phyloP scores from a whole-genome alignment of 352 stramenopile species.

The Globisporangium viniferum region DNA sequence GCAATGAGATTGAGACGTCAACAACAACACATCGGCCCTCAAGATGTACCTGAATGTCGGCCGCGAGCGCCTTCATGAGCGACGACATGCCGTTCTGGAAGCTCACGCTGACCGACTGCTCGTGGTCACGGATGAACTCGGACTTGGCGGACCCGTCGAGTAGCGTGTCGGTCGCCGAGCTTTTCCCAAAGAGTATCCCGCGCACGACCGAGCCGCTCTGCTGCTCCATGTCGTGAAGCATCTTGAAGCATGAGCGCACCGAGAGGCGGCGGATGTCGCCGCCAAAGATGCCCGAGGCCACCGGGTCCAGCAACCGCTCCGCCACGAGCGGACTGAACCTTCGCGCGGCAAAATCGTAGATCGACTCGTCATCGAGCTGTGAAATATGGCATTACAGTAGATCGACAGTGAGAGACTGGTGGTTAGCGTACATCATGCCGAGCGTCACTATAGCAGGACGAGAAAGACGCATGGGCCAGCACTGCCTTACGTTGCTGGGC shows the following conservation, averaged over 20 bases:
- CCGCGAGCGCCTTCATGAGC: constrained; percentile 52
- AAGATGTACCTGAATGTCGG: constrained; percentile 33
- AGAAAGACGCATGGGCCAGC: background rate
- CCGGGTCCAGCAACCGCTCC: constrained; percentile 73
- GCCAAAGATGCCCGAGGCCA: constrained; percentile 86
- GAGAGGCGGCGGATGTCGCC: constrained; percentile 79
- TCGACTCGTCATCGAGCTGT: constrained; percentile 63
- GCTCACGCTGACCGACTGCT: constrained; percentile 81
- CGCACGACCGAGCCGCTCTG: constrained; percentile 75
- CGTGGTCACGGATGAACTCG: constrained; percentile 62
- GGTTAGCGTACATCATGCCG: background rate
- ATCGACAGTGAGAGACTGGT: background rate
- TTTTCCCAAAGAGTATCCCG: constrained; percentile 56
- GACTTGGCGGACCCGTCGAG: constrained; percentile 72
- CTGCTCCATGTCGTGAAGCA: constrained; percentile 78
- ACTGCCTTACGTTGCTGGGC: constrained; percentile 18
- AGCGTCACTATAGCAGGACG: no score
- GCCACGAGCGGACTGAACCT: constrained; percentile 80
- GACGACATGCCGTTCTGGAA: constrained; percentile 78
- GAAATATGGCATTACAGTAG: background rate
- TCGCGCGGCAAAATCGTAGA: constrained; percentile 76
- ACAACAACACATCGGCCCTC: background rate
- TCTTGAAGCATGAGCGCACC: constrained; percentile 73
- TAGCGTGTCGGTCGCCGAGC: constrained; percentile 31
- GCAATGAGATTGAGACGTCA: background rate